Conservation (phyloP, 2,329 filamentous ascomycete genomes). For the Amauroascus niger region DNA sequence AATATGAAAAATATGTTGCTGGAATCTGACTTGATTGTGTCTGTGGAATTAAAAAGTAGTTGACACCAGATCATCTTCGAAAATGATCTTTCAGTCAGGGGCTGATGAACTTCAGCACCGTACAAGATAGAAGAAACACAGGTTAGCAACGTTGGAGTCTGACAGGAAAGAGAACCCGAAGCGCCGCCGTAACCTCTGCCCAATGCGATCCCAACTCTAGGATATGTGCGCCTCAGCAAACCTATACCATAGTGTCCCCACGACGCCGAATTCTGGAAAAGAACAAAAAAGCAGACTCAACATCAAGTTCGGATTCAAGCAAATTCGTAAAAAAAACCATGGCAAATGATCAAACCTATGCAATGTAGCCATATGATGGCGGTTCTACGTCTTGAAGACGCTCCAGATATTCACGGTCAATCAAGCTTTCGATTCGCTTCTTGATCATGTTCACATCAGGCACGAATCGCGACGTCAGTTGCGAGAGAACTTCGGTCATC, state of each 20-base stretch:
- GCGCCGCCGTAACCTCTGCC: not conserved
- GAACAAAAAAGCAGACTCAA: not conserved
- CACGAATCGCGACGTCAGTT: conserved; percentile 41
- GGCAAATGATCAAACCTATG: conserved; percentile 20
- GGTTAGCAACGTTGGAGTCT: not conserved
- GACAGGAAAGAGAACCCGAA: not conserved
- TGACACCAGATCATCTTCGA: too few relatives aligned
- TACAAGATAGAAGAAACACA: not conserved
- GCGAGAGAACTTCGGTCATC: conserved; percentile 43
- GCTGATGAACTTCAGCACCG: not conserved
- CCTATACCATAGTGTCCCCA: not conserved
- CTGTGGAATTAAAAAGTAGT: too few relatives aligned
- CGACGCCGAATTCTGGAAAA: not conserved
- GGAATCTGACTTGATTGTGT: too few relatives aligned
- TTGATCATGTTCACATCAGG: conserved; percentile 47
- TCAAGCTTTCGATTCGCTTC: conserved; percentile 44
- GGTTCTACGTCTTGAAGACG: conserved; percentile 34
- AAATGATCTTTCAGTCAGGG: too few relatives aligned
- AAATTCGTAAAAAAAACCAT: not conserved
- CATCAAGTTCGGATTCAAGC: not conserved
- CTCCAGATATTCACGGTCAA: conserved; percentile 46
- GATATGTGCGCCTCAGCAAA: not conserved
- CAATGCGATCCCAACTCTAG: not conserved
- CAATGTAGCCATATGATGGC: conserved; percentile 39
- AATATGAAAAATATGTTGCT: too few relatives aligned